These are phyloP conservation scores for Amauroascus verrucosus DNA, from an alignment of 2,329 filamentous ascomycete genomes.

Conservation along the genomic window DNA sequence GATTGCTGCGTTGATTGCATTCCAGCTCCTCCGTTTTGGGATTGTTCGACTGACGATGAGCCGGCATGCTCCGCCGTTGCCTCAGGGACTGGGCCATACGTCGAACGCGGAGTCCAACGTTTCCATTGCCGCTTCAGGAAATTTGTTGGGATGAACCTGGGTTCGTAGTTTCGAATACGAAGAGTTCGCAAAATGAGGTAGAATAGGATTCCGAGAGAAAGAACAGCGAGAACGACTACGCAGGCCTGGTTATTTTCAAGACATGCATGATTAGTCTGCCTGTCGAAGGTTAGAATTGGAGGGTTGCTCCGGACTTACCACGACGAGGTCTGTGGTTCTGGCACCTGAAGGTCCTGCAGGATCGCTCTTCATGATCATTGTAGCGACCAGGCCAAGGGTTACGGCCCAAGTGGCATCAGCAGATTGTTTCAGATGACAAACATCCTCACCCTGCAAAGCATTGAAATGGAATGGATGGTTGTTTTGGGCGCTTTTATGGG, in stretches of 20 bases:
- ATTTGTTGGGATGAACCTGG: constrained; percentile 43
- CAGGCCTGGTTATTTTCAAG: neutral
- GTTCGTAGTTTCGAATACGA: constrained; percentile 35
- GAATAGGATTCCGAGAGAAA: constrained; percentile 21
- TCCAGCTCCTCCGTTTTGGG: constrained; percentile 10
- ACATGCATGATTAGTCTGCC: neutral
- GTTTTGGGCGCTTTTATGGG: too few species aligned
- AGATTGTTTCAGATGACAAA: too few species aligned
- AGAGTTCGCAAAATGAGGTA: constrained; percentile 35
- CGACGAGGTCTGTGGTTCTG: too few species aligned
- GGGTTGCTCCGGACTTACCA: neutral
- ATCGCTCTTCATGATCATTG: too few species aligned
- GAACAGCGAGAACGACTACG: constrained; percentile 24
- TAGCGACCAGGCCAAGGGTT: too few species aligned
- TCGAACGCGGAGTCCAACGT: constrained; percentile 37
- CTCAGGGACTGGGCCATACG: constrained; percentile 32
- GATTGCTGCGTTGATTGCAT: neutral
- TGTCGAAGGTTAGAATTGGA: too few species aligned
- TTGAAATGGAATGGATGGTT: too few species aligned
- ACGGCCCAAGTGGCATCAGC: too few species aligned
- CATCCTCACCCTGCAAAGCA: too few species aligned
- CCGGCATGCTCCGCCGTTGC: constrained; percentile 1
- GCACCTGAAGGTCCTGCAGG: too few species aligned
- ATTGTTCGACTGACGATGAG: constrained; percentile 14
- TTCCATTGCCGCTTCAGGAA: constrained; percentile 45